Evolutionary conservation across 2,329 filamentous ascomycete genomes (phyloP), one percentile per base, ranked within the genome.

Genomic region (Ophiocordyceps robertsii): DNA sequence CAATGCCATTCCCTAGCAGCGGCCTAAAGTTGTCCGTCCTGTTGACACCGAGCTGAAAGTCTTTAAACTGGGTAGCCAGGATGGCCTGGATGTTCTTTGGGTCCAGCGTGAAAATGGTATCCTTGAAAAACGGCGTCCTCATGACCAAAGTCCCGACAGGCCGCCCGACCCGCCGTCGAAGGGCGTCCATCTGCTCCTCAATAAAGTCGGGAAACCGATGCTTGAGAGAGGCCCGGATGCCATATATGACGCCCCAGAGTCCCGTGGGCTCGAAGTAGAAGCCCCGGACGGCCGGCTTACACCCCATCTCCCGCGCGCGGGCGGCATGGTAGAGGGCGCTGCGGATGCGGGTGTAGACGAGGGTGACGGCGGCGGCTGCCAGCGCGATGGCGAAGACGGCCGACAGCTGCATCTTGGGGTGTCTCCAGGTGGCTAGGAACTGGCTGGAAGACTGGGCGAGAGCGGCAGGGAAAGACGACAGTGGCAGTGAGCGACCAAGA

Each of bases 1-100:
- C 53, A 43, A 64, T 62, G 27, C 68, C 58, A 4, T 59, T 52
- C n/a, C 70, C 71, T 4, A 75, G 56, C 2, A 75, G 48, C 0
- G 64, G 63, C 39, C 44, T 43, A 37, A 57, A 52, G 32, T 52
- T 53, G 2, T 50, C 49, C 6, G 44, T 63, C 41, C 32, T 53
- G 43, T 29, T 46, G 8, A 46, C 21, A 13, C 55, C 51, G 24
- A 58, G 43, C 13, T 46, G 52, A 36, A 52, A 56, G 37, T 56
- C 52, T 30, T 54, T 50, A 40, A 56, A 57, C 19, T 52, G 49
- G 14, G 47, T 43, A 10, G 53, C 48, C 16, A 57, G 45, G 3
- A 59, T 43, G 8, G 56, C 49, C 45, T 59, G 53, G 38, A 60
- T 52, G 30, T 56, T 56, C 17, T 51, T 39, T 3, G 54, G 54